These are phyloP conservation scores for Microcera coccophila DNA, from an alignment of 2,329 filamentous ascomycete genomes.

Conservation along the genomic window DNA sequence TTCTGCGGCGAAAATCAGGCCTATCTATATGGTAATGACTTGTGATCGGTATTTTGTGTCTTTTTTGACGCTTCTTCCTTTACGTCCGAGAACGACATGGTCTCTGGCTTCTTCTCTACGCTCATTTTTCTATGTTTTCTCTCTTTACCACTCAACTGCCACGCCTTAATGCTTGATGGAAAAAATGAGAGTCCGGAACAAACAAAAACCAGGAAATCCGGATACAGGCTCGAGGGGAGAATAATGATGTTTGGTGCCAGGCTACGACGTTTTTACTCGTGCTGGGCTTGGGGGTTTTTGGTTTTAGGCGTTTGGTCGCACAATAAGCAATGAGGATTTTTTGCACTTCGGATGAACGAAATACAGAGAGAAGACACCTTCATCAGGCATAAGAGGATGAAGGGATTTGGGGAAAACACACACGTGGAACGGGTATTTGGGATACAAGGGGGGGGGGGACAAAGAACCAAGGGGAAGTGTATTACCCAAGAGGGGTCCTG, in stretches of 20 bases:
- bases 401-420: neutral
- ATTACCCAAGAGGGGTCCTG: conserved; percentile 5
- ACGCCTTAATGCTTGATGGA: conserved; percentile 11
- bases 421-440: neutral
- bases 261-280: neutral
- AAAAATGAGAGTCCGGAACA: neutral
- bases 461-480: conserved; percentile 2
- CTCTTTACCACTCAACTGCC: neutral
- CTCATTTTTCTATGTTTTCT: neutral
- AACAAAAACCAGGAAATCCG: conserved; percentile 7
- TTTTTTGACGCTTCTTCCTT: conserved; percentile 25
- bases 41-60: conserved; percentile 13
- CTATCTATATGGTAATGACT: conserved; percentile 24
- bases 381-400: neutral
- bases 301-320: no score
- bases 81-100: conserved; percentile 24
- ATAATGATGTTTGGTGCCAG: conserved; percentile 1
- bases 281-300: no score
- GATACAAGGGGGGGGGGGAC: conserved; percentile 3
- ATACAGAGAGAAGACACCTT: no score
- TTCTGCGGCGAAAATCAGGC: conserved; percentile 12
- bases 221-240: neutral
- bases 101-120: conserved; percentile 18
- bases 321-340: no score
- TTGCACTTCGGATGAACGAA: no score